phyloP scores from a whole-genome alignment of 805 yeast genomes.

The Candida germanica region DNA sequence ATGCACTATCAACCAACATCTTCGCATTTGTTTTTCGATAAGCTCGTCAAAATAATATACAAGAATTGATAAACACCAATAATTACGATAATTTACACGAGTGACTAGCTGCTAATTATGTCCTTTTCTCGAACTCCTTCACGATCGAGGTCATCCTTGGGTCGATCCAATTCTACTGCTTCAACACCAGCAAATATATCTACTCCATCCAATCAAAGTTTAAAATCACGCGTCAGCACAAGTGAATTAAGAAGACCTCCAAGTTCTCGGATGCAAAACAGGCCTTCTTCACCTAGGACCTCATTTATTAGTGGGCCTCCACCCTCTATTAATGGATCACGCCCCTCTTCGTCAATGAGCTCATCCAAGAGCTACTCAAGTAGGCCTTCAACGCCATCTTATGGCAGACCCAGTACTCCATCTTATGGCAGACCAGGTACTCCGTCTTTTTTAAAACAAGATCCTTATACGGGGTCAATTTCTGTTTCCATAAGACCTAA shows the following conservation, averaged over 20 bases:
- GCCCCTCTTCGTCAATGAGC: conserved; percentile 6
- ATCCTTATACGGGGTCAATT: conserved; percentile 66
- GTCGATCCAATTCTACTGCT: conserved; percentile 9
- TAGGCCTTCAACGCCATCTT: not conserved
- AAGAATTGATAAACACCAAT: too few species aligned
- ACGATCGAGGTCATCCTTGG: conserved; percentile 26
- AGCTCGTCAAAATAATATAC: conserved; percentile 5
- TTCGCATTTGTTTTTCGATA: conserved; percentile 4
- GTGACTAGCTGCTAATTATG: too few species aligned
- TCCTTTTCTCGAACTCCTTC: conserved; percentile 22
- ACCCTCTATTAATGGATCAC: conserved; percentile 1
- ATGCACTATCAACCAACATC: too few species aligned
- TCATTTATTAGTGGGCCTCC: conserved; percentile 4
- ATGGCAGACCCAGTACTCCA: conserved; percentile 29
- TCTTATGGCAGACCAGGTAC: conserved; percentile 40
- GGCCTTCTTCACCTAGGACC: conserved; percentile 7
- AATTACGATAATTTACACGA: too few species aligned
- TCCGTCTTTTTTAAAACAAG: conserved; percentile 28
- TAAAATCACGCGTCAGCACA: conserved; percentile 16
- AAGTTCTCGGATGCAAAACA: conserved; percentile 22
- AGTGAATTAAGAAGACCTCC: conserved; percentile 23
- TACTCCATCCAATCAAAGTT: conserved; percentile 14
- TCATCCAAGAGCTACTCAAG: too few species aligned
- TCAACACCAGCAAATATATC: conserved; percentile 7
- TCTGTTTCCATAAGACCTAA: conserved; percentile 76